Evolutionary conservation across 345 rosid genomes (phyloP).

Genomic region (Rhodomyrtus tomentosa): DNA sequence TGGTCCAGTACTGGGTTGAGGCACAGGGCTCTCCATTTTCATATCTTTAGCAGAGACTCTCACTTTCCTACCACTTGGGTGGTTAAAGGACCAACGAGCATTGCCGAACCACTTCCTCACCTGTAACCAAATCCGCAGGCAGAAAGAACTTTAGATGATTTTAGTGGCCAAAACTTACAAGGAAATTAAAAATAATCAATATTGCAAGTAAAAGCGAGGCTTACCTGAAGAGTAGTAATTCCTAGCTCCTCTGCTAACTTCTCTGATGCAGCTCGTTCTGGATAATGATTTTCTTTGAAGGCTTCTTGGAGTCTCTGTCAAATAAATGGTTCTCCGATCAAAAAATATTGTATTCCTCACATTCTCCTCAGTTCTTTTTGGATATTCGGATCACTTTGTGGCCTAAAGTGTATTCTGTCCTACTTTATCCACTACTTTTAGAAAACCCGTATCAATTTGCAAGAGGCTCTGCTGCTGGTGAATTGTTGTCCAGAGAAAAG

Average conservation of each 20-base stretch:
- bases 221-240: constrained; percentile 55
- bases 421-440: neutral
- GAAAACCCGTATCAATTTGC: neutral
- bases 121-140: constrained; percentile 15
- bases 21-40: constrained; percentile 6
- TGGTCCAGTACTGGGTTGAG: neutral
- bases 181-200: neutral
- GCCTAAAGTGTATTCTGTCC: neutral
- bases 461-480: neutral
- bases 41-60: constrained; percentile 2
- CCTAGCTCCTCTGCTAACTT: constrained; percentile 53
- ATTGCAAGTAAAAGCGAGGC: neutral
- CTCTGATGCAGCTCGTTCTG: constrained; percentile 48
- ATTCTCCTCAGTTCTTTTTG: neutral
- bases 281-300: constrained; percentile 62
- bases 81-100: constrained; percentile 61
- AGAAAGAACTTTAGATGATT: neutral
- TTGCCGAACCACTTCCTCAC: constrained; percentile 79
- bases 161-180: neutral
- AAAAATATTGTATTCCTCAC: neutral
- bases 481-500: neutral
- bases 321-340: neutral
- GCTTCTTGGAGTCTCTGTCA: constrained; percentile 46
- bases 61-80: constrained; percentile 16
- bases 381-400: neutral